Evolutionary conservation across 2,329 filamentous ascomycete genomes (phyloP), one percentile per base, ranked within the genome.

Genomic region (Colletotrichum destructivum): DNA sequence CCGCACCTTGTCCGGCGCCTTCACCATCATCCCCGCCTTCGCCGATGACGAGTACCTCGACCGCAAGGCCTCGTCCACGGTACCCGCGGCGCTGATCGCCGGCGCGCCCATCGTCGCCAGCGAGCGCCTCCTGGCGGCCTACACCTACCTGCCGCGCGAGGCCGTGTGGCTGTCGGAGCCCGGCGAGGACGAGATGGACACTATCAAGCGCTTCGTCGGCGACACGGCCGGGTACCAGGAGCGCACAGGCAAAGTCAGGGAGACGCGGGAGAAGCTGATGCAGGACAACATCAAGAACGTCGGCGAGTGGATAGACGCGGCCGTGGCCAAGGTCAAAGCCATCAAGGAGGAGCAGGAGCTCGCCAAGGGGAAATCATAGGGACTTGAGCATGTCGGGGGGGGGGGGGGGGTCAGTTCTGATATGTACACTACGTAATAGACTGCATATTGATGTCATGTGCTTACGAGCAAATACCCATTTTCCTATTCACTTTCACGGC

Each of bases 31-130:
- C 11, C 77, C 77, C 9, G 76, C 72, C 11, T 78, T 78, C 63
- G 77, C 77, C n/a, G 74, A 75, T 6, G 73, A 78, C 2, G 69
- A 72, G 35, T 78, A 78, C 69, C 74, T 73, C 40, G 77, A 78
- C 60, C 77, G 77, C 62, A 78, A 78, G 72, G 77, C 77, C 12
- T 78, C 77, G 12, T 78, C 77, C 13, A 77, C 76, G 8, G 74
- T 78, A 15, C 77, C 77, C 42, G 77, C 77, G 13, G 72, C 77
- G 3, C 40, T 78, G 46, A 78, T 78, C 44, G 77, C 77, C 16
- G 77, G 77, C 26, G 76, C 74, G 11, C 77, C 77, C 12, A 60
- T 78, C 11, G 76, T 78, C 9, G 77, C 76, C 4, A 74, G 55
- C 56, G 75, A 78, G 40, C 65, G 75, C 56, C 73, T 78, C 6